phyloP scores from a whole-genome alignment of 345 rosid genomes.

The Salix brachista region DNA sequence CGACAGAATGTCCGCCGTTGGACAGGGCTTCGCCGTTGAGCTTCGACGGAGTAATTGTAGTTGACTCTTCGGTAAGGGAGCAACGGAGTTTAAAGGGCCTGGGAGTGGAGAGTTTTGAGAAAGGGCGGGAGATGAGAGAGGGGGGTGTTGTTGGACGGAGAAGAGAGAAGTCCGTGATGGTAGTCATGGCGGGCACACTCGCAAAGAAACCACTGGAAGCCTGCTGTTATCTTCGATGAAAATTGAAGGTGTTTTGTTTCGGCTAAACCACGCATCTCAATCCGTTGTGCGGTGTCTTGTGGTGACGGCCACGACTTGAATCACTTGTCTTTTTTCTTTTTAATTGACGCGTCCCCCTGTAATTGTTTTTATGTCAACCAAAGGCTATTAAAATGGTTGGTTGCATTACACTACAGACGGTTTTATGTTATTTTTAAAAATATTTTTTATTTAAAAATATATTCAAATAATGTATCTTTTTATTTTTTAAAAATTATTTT shows the following conservation, averaged over 20 bases:
- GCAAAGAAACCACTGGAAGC: not conserved
- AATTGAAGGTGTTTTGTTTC: not conserved
- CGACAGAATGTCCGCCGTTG: conserved; percentile 29
- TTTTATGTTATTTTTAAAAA: too few relatives aligned
- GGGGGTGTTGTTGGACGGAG: conserved; percentile 35
- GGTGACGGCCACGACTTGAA: not conserved
- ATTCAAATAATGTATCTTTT: too few relatives aligned
- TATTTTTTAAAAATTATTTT: too few relatives aligned
- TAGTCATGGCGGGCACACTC: conserved; percentile 26
- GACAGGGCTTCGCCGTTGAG: conserved; percentile 13
- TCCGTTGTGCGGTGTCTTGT: too few relatives aligned
- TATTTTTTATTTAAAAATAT: too few relatives aligned
- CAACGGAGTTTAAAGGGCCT: conserved; percentile 52
- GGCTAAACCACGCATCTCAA: too few relatives aligned
- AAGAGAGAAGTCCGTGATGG: conserved; percentile 40
- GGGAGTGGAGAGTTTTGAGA: conserved; percentile 19
- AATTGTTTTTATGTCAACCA: too few relatives aligned
- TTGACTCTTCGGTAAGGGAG: conserved; percentile 60
- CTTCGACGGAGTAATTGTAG: conserved; percentile 41
- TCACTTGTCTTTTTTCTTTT: too few relatives aligned
- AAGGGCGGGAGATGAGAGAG: conserved; percentile 28
- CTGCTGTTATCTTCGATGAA: not conserved
- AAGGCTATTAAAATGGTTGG: too few relatives aligned
- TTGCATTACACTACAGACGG: too few relatives aligned
- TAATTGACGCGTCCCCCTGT: too few relatives aligned